Base-by-base conservation (phyloP, 495 filamentous ascomycete species). In the Sphaerosporella brunnea region DNA sequence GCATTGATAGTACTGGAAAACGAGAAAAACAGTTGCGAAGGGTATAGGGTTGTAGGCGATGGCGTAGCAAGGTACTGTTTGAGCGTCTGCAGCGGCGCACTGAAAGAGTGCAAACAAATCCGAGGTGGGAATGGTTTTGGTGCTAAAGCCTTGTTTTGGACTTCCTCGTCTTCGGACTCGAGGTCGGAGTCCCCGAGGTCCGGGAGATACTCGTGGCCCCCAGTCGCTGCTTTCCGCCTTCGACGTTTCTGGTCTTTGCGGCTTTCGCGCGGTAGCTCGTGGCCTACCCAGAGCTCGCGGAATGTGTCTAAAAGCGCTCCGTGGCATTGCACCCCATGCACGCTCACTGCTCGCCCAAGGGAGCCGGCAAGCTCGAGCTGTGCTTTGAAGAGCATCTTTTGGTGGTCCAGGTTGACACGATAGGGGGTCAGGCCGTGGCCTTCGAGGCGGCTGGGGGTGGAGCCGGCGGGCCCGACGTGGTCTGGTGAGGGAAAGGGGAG, bases 91-190 rank as follows among this genome's bases (percentile, higher is more conserved):
- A 73, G 63, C n/a, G 81, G 72, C 0, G 86, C 92, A 25, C 82
- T 86, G 60, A 83, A 97, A 0, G 86, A 94, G 63, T 97, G 90
- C 54, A 97, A 70, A 58, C 90, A 97, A 54, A 96, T 79, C 25
- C 87, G 73, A 1, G 88, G 86, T 7, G 90, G 90, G 58, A 81
- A 97, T 0, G 80, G 80, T 36, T 71, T 68, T 30, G 41, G 26
- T 23, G 39, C 48, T 23, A 45, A 48, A 47, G 44, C 36, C 23
- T 50, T 43, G 5, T 37, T 43, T 18, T 50, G 15, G 19, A 52
- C 58, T 0, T 50, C 45, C 4, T 53, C 58, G 8, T 53, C 57
- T 13, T 61, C 53, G 23, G 64, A 44, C 45, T 28, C 52, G 23
- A 25, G 36, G 20, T 41, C 48, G 19, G 48, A 45, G 1, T 60